Evolutionary conservation across 441 rosid species (phyloP).

Genomic region (Populus trichocarpa): DNA sequence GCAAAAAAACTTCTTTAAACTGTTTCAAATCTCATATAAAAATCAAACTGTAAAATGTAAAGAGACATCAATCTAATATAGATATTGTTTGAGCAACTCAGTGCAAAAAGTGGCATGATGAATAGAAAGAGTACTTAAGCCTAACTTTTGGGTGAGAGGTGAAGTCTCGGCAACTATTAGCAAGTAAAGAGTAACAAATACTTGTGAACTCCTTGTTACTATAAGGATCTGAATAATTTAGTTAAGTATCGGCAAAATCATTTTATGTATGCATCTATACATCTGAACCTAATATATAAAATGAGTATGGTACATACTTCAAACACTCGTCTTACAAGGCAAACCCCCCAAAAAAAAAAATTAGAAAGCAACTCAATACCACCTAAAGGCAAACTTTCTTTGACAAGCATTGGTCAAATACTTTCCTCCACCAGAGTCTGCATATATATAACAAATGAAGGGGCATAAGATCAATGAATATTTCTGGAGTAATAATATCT

Average conservation of each 20-base stretch:
- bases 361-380: constrained; percentile 92
- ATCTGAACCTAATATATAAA: background rate
- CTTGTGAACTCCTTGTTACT: constrained; percentile 92
- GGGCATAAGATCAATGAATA: background rate
- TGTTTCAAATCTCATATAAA: too few relatives aligned
- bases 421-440: constrained; percentile 72
- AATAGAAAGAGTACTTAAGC: constrained; percentile 44
- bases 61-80: too few relatives aligned
- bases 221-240: constrained; percentile 64
- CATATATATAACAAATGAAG: background rate
- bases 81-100: too few relatives aligned
- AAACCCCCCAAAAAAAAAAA: constrained; percentile 56
- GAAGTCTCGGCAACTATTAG: constrained; percentile 92
- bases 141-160: constrained; percentile 80
- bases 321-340: constrained; percentile 68
- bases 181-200: constrained; percentile 91
- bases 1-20: too few relatives aligned
- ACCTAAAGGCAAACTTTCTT: constrained; percentile 85
- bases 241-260: constrained; percentile 22
- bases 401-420: constrained; percentile 82
- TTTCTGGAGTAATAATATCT: background rate
- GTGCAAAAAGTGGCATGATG: too few relatives aligned
- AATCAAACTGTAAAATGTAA: too few relatives aligned
- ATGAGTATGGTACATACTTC: constrained; percentile 41
- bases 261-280: constrained; percentile 1